Percentiles rank a stretch among this genome's conserved stretches.
Evolutionary conservation across 345 rosid species (phyloP).

Genomic region (Brassica rapa): DNA sequence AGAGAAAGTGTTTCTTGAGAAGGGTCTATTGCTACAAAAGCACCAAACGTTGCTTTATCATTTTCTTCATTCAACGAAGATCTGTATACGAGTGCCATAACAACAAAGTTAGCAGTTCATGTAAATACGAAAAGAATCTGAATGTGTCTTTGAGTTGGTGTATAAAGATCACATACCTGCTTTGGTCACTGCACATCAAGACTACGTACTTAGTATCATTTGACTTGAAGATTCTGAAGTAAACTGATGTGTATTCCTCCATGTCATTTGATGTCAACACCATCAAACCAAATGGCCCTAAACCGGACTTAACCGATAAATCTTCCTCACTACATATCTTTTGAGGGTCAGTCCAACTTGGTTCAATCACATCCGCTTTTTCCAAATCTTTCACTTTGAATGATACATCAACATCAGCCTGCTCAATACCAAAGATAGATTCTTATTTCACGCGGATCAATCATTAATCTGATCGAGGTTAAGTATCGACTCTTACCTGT

Average conservation of each 20-base stretch:
- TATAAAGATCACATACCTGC: constrained; percentile 40
- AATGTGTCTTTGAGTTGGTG: background rate
- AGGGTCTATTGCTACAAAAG: constrained; percentile 54
- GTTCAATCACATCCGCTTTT: constrained; percentile 52
- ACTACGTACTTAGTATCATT: constrained; percentile 47
- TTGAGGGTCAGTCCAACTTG: constrained; percentile 55
- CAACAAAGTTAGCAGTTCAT: background rate
- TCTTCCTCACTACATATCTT: constrained; percentile 50
- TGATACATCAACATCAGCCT: constrained; percentile 79
- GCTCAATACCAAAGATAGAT: constrained; percentile 4
- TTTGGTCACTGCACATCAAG: constrained; percentile 88
- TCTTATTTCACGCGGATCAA: background rate
- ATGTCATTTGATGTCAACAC: constrained; percentile 56
- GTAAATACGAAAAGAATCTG: background rate
- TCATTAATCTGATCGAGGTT: background rate
- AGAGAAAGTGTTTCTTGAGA: constrained; percentile 44
- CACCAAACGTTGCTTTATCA: constrained; percentile 58
- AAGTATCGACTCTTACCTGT: constrained; percentile 41
- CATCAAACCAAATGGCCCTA: constrained; percentile 79
- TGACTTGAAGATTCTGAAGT: constrained; percentile 61
- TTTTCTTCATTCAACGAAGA: constrained; percentile 48
- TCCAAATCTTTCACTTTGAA: constrained; percentile 48
- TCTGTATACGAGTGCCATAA: constrained; percentile 30
- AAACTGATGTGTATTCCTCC: constrained; percentile 64
- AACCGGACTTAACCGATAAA: constrained; percentile 44